phyloP scores from a whole-genome alignment of 192 early-diverging fungal genomes.

The Oehlia diaphana region DNA sequence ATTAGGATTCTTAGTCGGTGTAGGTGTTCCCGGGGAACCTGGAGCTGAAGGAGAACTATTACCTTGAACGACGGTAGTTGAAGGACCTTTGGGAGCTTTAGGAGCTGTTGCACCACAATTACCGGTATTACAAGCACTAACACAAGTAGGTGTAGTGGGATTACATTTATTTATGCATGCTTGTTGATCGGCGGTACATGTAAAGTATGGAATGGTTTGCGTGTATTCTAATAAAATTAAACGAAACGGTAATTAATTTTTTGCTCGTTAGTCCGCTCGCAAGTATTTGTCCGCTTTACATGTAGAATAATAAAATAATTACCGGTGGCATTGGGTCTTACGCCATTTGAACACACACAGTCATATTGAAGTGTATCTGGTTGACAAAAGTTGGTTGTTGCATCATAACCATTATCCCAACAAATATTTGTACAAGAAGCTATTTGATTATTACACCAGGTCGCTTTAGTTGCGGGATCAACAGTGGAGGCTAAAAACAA shows the following conservation, averaged over 20 bases:
- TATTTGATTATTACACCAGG: conserved; percentile 31
- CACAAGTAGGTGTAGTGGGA: neutral
- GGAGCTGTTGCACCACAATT: neutral
- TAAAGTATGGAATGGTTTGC: conserved; percentile 32
- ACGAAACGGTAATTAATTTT: neutral
- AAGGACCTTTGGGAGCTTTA: neutral
- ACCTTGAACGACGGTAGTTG: neutral
- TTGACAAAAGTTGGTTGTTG: conserved; percentile 12
- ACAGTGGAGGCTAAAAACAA: conserved; percentile 12
- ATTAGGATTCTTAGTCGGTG: neutral
- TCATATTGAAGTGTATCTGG: neutral
- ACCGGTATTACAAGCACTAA: neutral
- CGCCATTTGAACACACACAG: conserved; percentile 17
- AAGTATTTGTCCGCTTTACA: neutral
- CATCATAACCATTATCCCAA: neutral
- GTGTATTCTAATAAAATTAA: conserved; percentile 32
- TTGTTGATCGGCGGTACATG: conserved; percentile 28
- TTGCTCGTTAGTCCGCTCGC: no score
- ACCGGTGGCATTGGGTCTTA: conserved; percentile 22
- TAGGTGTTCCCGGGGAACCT: neutral
- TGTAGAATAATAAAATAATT: neutral
- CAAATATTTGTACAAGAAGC: conserved; percentile 30
- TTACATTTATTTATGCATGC: conserved; percentile 14
- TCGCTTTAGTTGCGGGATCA: conserved; percentile 4
- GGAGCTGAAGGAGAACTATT: neutral